Base-by-base conservation (phyloP, 345 rosid species). In the Pistacia atlantica region DNA sequence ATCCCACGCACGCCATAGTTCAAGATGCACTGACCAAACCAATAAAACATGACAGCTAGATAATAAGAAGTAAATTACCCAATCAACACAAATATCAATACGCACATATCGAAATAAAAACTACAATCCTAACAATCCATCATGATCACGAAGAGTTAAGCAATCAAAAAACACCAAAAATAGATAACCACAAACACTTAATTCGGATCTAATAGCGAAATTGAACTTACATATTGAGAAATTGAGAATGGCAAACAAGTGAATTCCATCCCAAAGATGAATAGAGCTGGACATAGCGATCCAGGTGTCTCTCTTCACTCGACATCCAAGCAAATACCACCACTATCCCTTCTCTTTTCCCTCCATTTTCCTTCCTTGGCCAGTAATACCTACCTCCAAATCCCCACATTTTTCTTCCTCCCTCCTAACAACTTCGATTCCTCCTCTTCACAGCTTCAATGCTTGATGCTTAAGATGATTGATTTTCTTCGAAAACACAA, bases 291-390 rank as follows among this genome's bases (percentile, higher is more conserved):
- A 89, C 84, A 73, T 87, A 92, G 81, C 71, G 90, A 75, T 86
- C 87, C 75, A 92, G 85, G 78, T 90, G 92, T 68, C 80, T 88
- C 80, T 90, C 95, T 78, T 90, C 88, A 69, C 93, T 92, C 8
- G 93, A 92, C 92, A 90, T 89, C 99, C 98, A 95, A 74, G 96
- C 92, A 76, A 93, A 90, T 22, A 86, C 88, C 81, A 93, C 91
- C 52, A 88, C 89, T 55, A 95, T 81, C 54, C 95, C 93, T 77
- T 84, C 95, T 71, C 81, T 80, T 63, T 80, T 79, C 86, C 81
- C 81, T 38, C 55, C 80, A 20, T 65, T 75, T 66, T 77, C 88
- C 69, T 76, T 87, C 75, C 87, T 87, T 60, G 94, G 85, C 97
- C 97, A 93, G 74, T 93, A 93, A 78, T 57, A 88, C 75, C 86